phyloP scores from a whole-genome alignment of 2,329 filamentous ascomycete species.

The Penicillium nordicum region DNA sequence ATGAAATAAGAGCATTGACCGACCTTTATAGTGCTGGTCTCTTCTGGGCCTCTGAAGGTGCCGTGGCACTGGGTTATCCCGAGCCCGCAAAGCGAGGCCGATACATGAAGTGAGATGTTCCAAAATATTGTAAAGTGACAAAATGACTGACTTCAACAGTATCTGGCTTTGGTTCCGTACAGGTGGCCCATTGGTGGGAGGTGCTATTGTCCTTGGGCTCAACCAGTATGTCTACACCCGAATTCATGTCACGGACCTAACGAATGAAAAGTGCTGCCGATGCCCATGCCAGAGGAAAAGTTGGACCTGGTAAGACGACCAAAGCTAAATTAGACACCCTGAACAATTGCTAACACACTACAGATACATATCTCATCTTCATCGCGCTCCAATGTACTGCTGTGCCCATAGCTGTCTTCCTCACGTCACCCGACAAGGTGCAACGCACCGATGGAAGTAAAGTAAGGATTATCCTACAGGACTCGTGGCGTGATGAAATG shows the following conservation, averaged over 20 bases:
- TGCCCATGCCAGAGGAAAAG: conserved; percentile 24
- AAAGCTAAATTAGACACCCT: neutral
- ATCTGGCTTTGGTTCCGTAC: conserved; percentile 52
- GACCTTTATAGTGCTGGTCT: conserved; percentile 39
- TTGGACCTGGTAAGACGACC: conserved; percentile 20
- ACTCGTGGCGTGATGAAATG: conserved; percentile 42
- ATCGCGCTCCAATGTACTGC: conserved; percentile 40
- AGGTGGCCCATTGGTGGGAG: conserved; percentile 49
- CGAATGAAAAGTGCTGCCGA: conserved; percentile 4
- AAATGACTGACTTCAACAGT: conserved; percentile 11
- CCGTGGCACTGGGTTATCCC: conserved; percentile 49
- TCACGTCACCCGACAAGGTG: conserved; percentile 43
- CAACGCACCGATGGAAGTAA: conserved; percentile 42
- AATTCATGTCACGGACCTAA: neutral
- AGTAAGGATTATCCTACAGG: conserved; percentile 38
- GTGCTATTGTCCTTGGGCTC: conserved; percentile 47
- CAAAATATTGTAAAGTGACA: too few species aligned
- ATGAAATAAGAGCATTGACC: neutral
- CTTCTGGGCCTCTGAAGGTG: conserved; percentile 53
- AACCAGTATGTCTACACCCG: conserved; percentile 32
- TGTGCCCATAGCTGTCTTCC: conserved; percentile 39
- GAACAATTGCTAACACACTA: neutral
- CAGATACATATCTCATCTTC: conserved; percentile 44
- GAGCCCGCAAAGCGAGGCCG: conserved; percentile 47
- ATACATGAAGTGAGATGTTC: conserved; percentile 40